Base-by-base conservation (phyloP, 1,284 basidiomycete genomes). In the Moesziomyces globuligerus region DNA sequence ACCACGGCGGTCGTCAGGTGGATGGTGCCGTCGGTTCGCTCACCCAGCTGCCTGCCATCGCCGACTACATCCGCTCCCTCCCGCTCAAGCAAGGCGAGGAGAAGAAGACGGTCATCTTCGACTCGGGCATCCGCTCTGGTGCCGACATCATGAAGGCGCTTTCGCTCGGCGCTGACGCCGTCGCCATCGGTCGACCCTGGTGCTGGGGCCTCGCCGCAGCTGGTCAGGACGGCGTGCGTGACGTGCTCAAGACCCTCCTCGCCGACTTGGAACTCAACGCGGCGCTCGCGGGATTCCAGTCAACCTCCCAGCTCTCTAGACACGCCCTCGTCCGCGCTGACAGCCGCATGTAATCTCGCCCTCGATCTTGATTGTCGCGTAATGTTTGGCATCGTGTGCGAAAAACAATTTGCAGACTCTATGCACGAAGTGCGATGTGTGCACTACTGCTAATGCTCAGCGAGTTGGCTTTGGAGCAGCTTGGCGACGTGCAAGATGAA, bases 401-500 rank as follows among this genome's bases (percentile, higher is more conserved):
- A 7, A 10, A 10, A 15, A 10, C 40, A 24, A 25, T n/a, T 13
- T 39, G 18, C 38, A 18, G 17, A 3, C 5, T 34, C 15, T n/a
- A 6, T 15, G 0, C 4, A 13, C 5, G 32, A 7, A 17, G 40
- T 28, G 9, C 2, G 20, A 29, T 49, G 38, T 38, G 15, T 13
- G 7, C 23, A 6, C 26, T 5, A n/a, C 8, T 25, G 21, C 24
- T 28, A 18, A 40, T 53, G 46, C 15, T 29, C 18, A 1, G 9
- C n/a, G 20, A 65, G 66, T n/a, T 38, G 59, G 18, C 56, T 29
- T 53, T 87, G 86, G 23, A 89, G 74, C 18, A 81, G 75, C 58
- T 84, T 79, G 3, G 87, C 90, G 0, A 91, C 85, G 23, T 81
- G 79, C 59, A 91, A 80, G 0, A 94, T 85, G 55, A 89, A 58